Evolutionary conservation across 768 basidiomycete species (phyloP), one percentile per base, ranked within the genome.

Genomic region (Filobasidium floriforme): DNA sequence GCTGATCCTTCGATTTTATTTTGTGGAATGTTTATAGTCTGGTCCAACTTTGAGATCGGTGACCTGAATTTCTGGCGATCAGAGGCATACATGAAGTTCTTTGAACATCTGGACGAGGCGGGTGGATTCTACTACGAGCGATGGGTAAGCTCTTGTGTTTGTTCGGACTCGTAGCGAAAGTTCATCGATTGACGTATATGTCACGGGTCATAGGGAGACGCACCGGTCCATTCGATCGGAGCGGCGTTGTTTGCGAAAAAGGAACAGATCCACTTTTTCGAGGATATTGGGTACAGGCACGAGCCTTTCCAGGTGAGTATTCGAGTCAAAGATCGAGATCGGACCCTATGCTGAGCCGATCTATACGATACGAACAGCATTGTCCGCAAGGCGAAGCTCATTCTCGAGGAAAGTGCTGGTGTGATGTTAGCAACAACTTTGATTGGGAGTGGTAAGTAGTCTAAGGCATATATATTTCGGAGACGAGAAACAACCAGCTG

Each of bases 221-320:
- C 94, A 0, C 89, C 89, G 0, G 85, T 92, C 9, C 90, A 92
- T 74, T 89, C 87, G 62, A 92, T 97, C 66, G 94, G 89, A 41
- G 92, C 88, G 0, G 88, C 93, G 0, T 81, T 98, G 10, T 89
- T 97, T 70, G 88, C 90, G 0, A 84, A 83, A 76, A 92, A 89
- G 75, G 88, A 90, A 19, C 89, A 91, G 78, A 86, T 97, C 51
- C 90, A 96, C 77, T 98, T 90, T 81, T 97, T 97, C 82, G 85
- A 88, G 69, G 92, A 97, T 73, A 90, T 98, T 60, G 93, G 90
- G 3, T 98, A 96, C 76, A 84, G 87, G 41, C 92, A 97, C 72
- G 87, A 90, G 71, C 91, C 92, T 12, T 97, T 97, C 85, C 89
- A 92, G 77, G 91, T 92, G 77, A 92, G 93, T 76, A 88, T 88